Base-by-base conservation (phyloP, 768 basidiomycete species). In the Mrakia hoshinonis region DNA sequence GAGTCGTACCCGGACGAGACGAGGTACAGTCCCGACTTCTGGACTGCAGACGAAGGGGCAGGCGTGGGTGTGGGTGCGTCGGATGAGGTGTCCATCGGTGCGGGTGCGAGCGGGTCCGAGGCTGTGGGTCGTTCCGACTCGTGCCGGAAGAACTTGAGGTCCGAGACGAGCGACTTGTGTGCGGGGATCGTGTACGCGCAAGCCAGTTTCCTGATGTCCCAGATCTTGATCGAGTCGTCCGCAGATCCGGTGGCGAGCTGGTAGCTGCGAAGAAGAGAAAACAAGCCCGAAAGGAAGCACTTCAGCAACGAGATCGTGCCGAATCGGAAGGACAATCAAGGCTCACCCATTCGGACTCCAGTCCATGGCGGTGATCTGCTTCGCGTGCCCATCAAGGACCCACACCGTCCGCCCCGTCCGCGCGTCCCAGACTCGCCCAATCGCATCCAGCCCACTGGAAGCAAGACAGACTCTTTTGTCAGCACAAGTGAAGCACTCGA, bases 141-240 rank as follows among this genome's bases (percentile, higher is more conserved):
- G 1, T 79, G 75, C 58, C 87, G 85, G 86, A 94, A 98, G 83
- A 98, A 99, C 38, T 90, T 89, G 54, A 99, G 85, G 76, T 99
- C 96, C 20, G 94, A 89, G 65, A 98, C 89, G 78, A 94, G 95
- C 68, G 90, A 93, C 46, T 89, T 85, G 82, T 99, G 96, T 0
- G 93, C 96, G 1, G 95, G 94, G 75, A 98, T 96, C 51, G 92
- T 97, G 80, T 96, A 92, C 13, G 93, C 81, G n/a, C 92, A 87
- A 75, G 89, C 92, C 39, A 96, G 84, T 20, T 90, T 89, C 48
- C 96, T 88, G 82, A 98, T 87, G 81, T 99, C 96, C 96, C 96
- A 99, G 83, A 98, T 91, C 61, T 94, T 89, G 77, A 99, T 89
- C 0, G 96, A 96, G 78, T 98, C 96, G 80, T 99, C 96, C 55